Evolutionary conservation across 805 yeast genomes (phyloP), one percentile per base, ranked within the genome.

Genomic region (Starmera caribaea): DNA sequence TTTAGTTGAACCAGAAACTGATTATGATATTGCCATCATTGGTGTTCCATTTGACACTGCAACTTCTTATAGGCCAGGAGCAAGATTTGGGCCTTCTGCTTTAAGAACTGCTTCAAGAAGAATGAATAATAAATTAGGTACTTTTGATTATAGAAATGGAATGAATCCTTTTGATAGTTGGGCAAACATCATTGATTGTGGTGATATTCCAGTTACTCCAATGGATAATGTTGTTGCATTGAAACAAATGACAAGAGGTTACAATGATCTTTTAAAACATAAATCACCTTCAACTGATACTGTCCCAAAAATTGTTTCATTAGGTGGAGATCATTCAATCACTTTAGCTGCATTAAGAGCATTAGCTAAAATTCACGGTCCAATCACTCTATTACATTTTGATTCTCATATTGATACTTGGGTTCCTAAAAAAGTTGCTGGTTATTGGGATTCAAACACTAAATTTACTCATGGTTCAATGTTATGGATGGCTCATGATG

Each of bases 331-430:
- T 54, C 95, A 85, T 58, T 77, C 88, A 3, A 73, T 85, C 28
- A 68, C 81, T 33, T 65, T 84, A 38, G 88, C 90, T 3, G 85
- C 81, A 45, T 59, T 83, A 43, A 67, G 94, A 47, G 80, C 85
- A 0, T 65, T 81, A 41, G 56, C 73, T 43, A 63, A 73, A 38
- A 51, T 71, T 16, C 74, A 84, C 51, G 92, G 90, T 2, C 76
- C 76, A 15, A 59, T 85, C 37, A 76, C 85, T 16, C 77, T 85
- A 30, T 73, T 85, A 41, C 95, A 85, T 59, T 82, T 85, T 49
- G 95, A 85, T 54, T 90, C 92, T 12, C 94, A 84, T 61, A 68
- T 84, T 47, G 94, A 85, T 57, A 84, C 94, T 5, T 73, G 88
- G 90, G 57, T 77, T 45, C 92, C 94, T 10, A 67, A 73, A 43